Evolutionary conservation across 108 stramenopile species (phyloP), one percentile per base, ranked within the genome.

Genomic region (Skeletonema potamos): DNA sequence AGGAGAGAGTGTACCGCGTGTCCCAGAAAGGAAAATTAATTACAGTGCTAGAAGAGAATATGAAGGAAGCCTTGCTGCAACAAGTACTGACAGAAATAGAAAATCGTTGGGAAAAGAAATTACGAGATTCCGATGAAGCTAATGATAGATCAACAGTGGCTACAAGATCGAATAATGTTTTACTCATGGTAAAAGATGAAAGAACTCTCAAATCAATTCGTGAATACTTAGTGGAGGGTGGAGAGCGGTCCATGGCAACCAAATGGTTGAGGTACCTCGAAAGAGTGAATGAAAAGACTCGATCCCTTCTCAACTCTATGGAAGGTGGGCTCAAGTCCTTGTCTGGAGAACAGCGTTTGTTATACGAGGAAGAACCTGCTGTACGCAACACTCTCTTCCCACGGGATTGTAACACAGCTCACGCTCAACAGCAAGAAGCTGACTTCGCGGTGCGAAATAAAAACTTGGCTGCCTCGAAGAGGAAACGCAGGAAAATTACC

Each of bases 141-240:
- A 34, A 57, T 17, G 61, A 70, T 41, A 34, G 55, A n/a, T 43
- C 62, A 11, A 18, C 44, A 15, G n/a, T n/a, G 54, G 15, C 61
- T 34, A 29, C 17, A 29, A 12, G 59, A 17, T 39, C 71, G 54
- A 66, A 37, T 27, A 81, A 86, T 43, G 82, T 97, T 4, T 56
- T 99, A 10, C 77, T 99, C 29, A 79, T 98, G 72, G 96, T 96
- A n/a, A 90, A 89, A 68, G 97, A 98, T 60, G 92, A 97, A 41
- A 77, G 76, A 28, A 86, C 93, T 2, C 64, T 89, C 17, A 73
- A 89, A 18, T 86, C 88, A 34, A 71, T 99, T 20, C 79, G 74
- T 36, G 58, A 81, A 5, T 97, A 79, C 62, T 68, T 92, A n/a
- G 68, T 80, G n/a, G 79, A 86, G 4, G 73, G 80, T 8, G 67